phyloP scores from a whole-genome alignment of 805 yeast genomes.

The Blastobotrys parvus region DNA sequence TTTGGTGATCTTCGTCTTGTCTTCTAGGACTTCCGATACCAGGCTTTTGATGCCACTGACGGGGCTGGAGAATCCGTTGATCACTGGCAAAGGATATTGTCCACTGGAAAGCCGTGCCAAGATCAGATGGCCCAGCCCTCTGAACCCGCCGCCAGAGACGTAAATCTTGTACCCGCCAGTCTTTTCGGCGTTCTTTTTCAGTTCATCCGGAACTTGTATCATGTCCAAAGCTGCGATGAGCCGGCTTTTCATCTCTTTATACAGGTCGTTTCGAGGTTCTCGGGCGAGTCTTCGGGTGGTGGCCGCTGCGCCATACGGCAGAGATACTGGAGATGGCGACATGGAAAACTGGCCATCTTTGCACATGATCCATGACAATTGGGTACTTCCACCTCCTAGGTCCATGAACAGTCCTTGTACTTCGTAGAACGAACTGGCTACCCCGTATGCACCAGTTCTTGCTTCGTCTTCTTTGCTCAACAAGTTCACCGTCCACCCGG shows the following conservation, averaged over 20 bases:
- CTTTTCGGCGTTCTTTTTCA: conserved; percentile 41
- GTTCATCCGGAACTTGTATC: conserved; percentile 44
- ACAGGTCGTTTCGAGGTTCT: conserved; percentile 43
- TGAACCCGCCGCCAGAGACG: conserved; percentile 67
- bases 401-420: conserved; percentile 65
- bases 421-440: conserved; percentile 61
- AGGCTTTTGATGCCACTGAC: conserved; percentile 42
- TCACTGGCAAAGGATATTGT: conserved; percentile 59
- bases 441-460: conserved; percentile 60
- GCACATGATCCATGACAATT: conserved; percentile 60
- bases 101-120: conserved; percentile 34
- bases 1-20: conserved; percentile 19
- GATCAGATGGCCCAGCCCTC: conserved; percentile 60
- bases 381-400: conserved; percentile 64
- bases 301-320: conserved; percentile 72
- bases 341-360: conserved; percentile 46
- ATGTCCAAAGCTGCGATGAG: conserved; percentile 41
- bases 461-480: conserved; percentile 60
- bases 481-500: conserved; percentile 59
- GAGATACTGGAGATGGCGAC: conserved; percentile 49
- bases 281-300: conserved; percentile 45
- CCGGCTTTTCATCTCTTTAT: conserved; percentile 45
- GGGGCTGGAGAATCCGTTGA: conserved; percentile 59
- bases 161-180: conserved; percentile 58
- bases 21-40: conserved; percentile 30